A percentile compares a stretch with the other conserved stretches of the same genome.
Conservation (phyloP, 805 yeast genomes). For the Teunomyces lycoperdinae region DNA sequence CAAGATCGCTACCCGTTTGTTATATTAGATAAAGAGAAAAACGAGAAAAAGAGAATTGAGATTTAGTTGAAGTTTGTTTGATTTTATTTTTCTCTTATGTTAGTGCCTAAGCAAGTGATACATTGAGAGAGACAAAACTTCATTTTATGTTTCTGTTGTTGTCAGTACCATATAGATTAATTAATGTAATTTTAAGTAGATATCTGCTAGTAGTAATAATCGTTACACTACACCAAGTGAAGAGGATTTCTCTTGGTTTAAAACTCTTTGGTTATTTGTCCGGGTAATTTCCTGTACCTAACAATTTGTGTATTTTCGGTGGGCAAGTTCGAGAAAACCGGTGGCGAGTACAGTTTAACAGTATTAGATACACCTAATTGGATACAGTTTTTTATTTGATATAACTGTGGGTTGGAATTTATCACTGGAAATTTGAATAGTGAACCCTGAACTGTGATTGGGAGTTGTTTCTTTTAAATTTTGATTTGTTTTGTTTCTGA, state of each 20-base stretch:
- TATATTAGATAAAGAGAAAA: conserved; percentile 50
- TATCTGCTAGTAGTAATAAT: too few species aligned
- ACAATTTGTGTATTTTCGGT: conserved; percentile 1
- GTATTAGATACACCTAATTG: background rate
- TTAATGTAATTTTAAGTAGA: background rate
- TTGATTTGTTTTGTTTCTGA: background rate
- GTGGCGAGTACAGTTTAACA: background rate
- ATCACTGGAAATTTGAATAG: background rate
- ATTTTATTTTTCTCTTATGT: background rate
- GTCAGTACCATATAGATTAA: conserved; percentile 1
- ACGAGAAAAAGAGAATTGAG: too few species aligned
- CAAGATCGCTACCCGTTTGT: conserved; percentile 85
- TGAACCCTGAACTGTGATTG: too few species aligned
- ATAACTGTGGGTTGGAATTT: background rate
- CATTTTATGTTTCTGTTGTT: background rate
- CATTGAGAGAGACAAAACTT: background rate
- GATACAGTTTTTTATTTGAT: background rate
- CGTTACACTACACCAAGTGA: too few species aligned
- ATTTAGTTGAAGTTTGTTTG: background rate
- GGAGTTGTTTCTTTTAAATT: background rate
- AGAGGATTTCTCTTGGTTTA: background rate
- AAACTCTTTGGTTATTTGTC: background rate
- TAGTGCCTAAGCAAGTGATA: background rate
- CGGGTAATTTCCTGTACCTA: conserved; percentile 3
- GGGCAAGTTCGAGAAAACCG: conserved; percentile 1